Conservation (phyloP, 2,329 filamentous ascomycete species). For the Fusarium succisae region DNA sequence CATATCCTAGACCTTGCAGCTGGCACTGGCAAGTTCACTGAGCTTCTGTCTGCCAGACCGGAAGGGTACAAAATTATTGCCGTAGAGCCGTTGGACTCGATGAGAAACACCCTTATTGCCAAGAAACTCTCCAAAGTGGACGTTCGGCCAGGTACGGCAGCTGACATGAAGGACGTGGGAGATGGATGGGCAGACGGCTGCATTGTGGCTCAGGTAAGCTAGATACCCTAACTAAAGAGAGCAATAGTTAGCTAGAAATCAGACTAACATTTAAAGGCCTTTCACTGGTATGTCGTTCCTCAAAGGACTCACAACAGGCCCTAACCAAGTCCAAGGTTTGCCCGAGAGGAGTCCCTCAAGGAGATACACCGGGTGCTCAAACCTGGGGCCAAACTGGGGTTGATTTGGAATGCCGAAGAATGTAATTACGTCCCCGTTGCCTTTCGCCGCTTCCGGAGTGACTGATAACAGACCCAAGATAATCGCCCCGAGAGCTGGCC, state of each 20-base stretch:
- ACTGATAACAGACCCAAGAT: conserved; percentile 54
- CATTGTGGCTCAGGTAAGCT: conserved; percentile 72
- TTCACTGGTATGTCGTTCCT: conserved; percentile 61
- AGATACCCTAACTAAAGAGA: background rate
- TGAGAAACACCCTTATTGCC: conserved; percentile 67
- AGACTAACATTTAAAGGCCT: conserved; percentile 50
- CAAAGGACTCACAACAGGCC: background rate
- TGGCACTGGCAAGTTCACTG: conserved; percentile 77
- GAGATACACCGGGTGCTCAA: conserved; percentile 75
- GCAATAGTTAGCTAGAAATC: background rate
- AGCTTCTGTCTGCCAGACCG: conserved; percentile 64
- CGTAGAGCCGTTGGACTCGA: conserved; percentile 71
- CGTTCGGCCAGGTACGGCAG: conserved; percentile 67
- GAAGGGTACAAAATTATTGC: conserved; percentile 70
- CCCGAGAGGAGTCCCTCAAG: conserved; percentile 66
- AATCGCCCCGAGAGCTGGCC: conserved; percentile 69
- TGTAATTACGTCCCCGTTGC: conserved; percentile 56
- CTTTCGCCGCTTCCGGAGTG: background rate
- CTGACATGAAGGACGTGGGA: conserved; percentile 62
- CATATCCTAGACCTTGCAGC: conserved; percentile 72
- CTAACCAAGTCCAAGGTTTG: conserved; percentile 64
- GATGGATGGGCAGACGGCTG: conserved; percentile 69
- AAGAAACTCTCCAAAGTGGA: conserved; percentile 67
- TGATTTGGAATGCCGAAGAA: conserved; percentile 80
- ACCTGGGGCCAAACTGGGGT: conserved; percentile 67